Evolutionary conservation across 2,329 filamentous ascomycete species (phyloP).

Genomic region (Cytospora piceae): DNA sequence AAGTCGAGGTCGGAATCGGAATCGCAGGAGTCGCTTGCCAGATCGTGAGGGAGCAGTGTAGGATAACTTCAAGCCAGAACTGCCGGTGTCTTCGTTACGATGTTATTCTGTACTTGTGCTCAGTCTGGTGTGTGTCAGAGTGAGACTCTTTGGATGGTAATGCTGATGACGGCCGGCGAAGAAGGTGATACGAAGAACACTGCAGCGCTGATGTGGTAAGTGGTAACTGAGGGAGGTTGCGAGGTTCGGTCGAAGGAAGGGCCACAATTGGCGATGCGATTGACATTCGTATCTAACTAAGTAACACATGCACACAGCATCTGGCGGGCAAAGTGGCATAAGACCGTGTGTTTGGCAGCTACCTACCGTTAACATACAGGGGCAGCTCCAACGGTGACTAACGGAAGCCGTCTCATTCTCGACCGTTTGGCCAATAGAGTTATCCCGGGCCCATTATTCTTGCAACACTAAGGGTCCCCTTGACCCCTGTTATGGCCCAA

Average conservation of each 20-base stretch:
- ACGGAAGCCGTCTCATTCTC: neutral
- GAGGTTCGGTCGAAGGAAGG: slow-evolving; percentile 4
- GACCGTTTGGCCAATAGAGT: neutral
- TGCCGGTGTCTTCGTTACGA: slow-evolving; percentile 6
- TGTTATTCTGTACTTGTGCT: slow-evolving; percentile 6
- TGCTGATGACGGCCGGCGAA: slow-evolving; percentile 14
- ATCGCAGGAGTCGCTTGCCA: neutral
- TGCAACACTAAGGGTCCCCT: neutral
- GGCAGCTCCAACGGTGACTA: neutral
- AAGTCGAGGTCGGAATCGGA: neutral
- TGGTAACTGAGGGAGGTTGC: no score
- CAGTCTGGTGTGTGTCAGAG: slow-evolving; percentile 3
- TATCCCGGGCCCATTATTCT: neutral
- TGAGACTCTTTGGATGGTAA: slow-evolving; percentile 3
- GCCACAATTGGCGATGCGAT: slow-evolving; percentile 19
- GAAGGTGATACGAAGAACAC: slow-evolving; percentile 21
- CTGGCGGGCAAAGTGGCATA: neutral
- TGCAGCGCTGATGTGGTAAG: slow-evolving; percentile 7
- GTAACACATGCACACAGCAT: neutral
- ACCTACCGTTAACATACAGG: slow-evolving; percentile 2
- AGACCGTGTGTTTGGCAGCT: neutral
- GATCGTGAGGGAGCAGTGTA: neutral
- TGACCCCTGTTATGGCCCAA: neutral
- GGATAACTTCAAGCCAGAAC: slow-evolving; percentile 2
- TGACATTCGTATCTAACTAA: slow-evolving; percentile 10